Evolutionary conservation across 441 rosid species (phyloP), one percentile per base, ranked within the genome.

Genomic region (Erysimum pusillum): DNA sequence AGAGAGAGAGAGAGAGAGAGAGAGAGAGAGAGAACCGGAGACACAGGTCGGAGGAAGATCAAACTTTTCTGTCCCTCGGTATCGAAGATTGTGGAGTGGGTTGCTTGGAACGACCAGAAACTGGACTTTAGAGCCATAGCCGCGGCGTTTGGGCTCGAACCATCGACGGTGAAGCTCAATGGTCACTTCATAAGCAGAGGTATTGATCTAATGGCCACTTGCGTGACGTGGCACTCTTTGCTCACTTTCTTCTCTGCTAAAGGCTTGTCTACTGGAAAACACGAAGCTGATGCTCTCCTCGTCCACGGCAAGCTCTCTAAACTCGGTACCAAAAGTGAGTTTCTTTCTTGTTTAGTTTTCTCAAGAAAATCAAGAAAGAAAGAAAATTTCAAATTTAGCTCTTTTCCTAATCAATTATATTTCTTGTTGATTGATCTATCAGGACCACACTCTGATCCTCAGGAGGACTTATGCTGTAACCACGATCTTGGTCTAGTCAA

Each of bases 101-200:
- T 63, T 69, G 87, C 86, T 31, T 79, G 85, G 83, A 91, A 79
- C 9, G 90, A 88, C 22, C 85, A 89, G 81, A 86, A 73, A 56
- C 84, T 92, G 0, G 96, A 92, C 88, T 69, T 95, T 28, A 88
- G 88, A 13, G 85, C 85, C 12, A 87, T 95, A 15, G 90, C 93
- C 56, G 74, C 84, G 22, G 80, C 79, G 15, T 92, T 92, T 58
- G 94, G 90, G 25, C 76, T 94, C 58, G 91, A 89, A 54, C 96
- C 97, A 9, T 75, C 85, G 28, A 82, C 94, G 35, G 79, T 94
- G 64, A 90, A 84, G 89, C 85, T 94, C 73, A 92, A 92, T 69
- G 96, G 92, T 20, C 92, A 92, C 89, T 91, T 88, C 14, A 85
- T 92, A 64, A 89, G 97, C 86, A 81, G 94, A 82, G 97, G 91